These are phyloP conservation scores for Neurospora sp. DNA, from an alignment of 495 filamentous ascomycete species.

Conservation along the genomic window DNA sequence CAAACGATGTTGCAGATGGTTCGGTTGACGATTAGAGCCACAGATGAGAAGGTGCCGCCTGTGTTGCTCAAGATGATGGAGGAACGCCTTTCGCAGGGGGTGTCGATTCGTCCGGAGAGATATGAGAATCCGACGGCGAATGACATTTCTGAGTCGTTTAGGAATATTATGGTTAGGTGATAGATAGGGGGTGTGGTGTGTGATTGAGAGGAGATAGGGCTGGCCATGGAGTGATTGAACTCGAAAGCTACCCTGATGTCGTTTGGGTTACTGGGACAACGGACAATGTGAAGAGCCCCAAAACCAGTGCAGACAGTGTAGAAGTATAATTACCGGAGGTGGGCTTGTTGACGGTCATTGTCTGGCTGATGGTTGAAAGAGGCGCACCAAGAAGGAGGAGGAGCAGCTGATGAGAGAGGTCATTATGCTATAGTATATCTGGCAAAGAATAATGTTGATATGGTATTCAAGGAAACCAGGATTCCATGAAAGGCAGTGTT, in stretches of 20 bases:
- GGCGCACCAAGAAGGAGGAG: neutral
- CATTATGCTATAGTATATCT: neutral
- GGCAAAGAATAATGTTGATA: neutral
- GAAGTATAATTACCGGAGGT: neutral
- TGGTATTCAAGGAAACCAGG: neutral
- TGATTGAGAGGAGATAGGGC: neutral
- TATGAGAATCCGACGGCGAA: slow-evolving; percentile 22
- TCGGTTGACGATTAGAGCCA: slow-evolving; percentile 87
- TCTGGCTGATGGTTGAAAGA: neutral
- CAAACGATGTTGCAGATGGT: slow-evolving; percentile 59
- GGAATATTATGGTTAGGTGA: slow-evolving; percentile 40
- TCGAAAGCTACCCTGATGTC: neutral
- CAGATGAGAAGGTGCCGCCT: slow-evolving; percentile 77
- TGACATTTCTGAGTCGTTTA: slow-evolving; percentile 39
- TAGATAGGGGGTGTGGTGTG: neutral
- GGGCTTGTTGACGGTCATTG: neutral
- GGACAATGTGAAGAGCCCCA: neutral
- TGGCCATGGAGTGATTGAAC: neutral
- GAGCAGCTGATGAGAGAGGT: neutral
- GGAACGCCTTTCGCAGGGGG: slow-evolving; percentile 51
- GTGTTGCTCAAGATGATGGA: slow-evolving; percentile 79
- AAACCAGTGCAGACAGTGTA: neutral
- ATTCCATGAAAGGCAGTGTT: neutral
- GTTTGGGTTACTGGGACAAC: neutral
- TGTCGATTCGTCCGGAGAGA: slow-evolving; percentile 31